Percentiles rank a stretch among this genome's conserved stretches.
phyloP scores from a whole-genome alignment of 179 eudicot species.

The Silene noctiflora region DNA sequence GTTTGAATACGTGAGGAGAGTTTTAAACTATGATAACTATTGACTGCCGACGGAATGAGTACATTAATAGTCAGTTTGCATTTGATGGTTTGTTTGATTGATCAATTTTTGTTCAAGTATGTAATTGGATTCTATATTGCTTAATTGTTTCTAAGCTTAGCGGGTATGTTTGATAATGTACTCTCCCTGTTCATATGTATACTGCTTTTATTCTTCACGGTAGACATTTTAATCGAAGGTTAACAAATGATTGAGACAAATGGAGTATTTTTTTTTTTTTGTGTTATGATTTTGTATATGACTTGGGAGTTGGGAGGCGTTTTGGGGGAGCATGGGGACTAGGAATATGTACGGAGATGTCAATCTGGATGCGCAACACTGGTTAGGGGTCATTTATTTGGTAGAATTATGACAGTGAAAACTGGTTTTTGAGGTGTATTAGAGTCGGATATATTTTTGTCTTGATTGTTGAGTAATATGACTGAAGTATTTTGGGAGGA shows the following conservation, averaged over 20 bases:
- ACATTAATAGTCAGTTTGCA: not conserved
- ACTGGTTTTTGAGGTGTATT: not conserved
- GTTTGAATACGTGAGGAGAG: too few species aligned
- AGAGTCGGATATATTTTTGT: not conserved
- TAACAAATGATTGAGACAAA: too few species aligned
- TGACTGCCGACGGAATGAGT: too few species aligned
- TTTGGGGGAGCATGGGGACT: not conserved
- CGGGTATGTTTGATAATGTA: too few species aligned
- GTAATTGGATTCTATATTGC: slow-evolving; percentile 12
- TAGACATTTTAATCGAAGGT: too few species aligned
- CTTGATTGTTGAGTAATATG: not conserved
- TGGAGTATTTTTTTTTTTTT: not conserved
- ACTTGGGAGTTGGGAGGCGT: slow-evolving; percentile 2
- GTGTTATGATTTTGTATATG: not conserved
- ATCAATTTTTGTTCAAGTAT: not conserved
- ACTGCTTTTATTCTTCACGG: too few species aligned
- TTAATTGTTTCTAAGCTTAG: too few species aligned
- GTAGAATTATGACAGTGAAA: not conserved
- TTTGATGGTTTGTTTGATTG: slow-evolving; percentile 14
- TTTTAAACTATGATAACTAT: too few species aligned
- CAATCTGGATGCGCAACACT: not conserved
- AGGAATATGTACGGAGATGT: not conserved
- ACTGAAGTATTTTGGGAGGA: not conserved
- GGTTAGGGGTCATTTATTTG: not conserved
- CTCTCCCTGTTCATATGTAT: too few species aligned